Conservation (phyloP, 257 asterid genomes). For the Catharanthus roseus region DNA sequence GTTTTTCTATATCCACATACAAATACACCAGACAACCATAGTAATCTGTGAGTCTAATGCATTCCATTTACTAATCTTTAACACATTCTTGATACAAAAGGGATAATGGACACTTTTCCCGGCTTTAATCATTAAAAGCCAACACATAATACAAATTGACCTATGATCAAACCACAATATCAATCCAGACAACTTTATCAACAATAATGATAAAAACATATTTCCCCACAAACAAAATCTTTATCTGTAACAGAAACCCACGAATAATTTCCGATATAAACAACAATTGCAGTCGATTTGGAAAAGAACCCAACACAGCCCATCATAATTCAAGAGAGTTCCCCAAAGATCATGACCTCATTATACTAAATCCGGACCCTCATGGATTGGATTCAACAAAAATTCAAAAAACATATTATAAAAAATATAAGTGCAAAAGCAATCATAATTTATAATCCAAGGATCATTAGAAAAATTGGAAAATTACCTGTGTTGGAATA, state of each 20-base stretch:
- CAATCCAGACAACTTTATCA: neutral
- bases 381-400: neutral
- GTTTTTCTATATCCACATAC: neutral
- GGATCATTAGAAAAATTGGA: neutral
- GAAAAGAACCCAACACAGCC: too few species aligned
- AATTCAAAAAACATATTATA: neutral
- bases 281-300: too few species aligned
- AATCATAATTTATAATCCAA: neutral
- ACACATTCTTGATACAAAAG: neutral
- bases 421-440: neutral
- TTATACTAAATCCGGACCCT: neutral
- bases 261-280: neutral
- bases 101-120: neutral
- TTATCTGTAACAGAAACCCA: neutral
- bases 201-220: neutral
- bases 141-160: neutral
- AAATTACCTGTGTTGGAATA: constrained; percentile 36
- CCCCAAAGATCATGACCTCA: constrained; percentile 4
- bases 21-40: neutral
- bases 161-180: neutral
- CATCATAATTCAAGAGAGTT: neutral
- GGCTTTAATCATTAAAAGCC: neutral
- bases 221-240: neutral
- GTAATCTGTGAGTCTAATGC: neutral
- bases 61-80: neutral